These are phyloP conservation scores for Elongisporangium undulatum DNA, from an alignment of 352 stramenopile species.

Conservation along the genomic window DNA sequence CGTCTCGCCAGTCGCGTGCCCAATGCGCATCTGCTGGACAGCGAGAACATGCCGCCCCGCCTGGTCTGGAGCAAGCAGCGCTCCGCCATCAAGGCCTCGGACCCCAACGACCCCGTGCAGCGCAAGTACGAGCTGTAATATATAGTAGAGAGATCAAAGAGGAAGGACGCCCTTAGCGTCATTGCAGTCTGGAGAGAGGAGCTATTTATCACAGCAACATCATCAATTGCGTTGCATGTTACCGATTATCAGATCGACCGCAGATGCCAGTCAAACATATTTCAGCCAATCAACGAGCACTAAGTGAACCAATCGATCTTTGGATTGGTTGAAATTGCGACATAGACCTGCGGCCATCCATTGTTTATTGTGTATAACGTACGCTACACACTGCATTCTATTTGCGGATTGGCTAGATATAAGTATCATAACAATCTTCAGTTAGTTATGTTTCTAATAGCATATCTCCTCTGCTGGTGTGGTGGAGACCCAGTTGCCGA, in stretches of 20 bases:
- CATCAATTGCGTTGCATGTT: too few relatives aligned
- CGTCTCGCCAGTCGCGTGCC: constrained; percentile 51
- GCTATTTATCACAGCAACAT: constrained; percentile 1
- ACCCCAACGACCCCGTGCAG: constrained; percentile 53
- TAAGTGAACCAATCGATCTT: neutral
- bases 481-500: neutral
- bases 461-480: neutral
- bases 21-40: constrained; percentile 75
- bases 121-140: constrained; percentile 58
- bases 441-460: neutral
- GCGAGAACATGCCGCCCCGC: constrained; percentile 43
- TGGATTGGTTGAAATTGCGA: neutral
- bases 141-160: constrained; percentile 1
- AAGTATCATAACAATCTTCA: neutral
- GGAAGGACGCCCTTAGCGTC: too few relatives aligned
- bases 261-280: neutral
- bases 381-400: neutral
- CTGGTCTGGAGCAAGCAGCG: constrained; percentile 79
- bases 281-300: neutral
- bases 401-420: neutral
- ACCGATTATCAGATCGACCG: neutral
- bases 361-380: neutral
- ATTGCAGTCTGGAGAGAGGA: too few relatives aligned
- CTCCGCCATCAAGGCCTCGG: constrained; percentile 30
- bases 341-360: neutral